A percentile compares a stretch with the other conserved stretches of the same genome.
These are phyloP conservation scores for Zymoseptoria tritici DNA, from an alignment of 2,329 filamentous ascomycete genomes.

Conservation along the genomic window DNA sequence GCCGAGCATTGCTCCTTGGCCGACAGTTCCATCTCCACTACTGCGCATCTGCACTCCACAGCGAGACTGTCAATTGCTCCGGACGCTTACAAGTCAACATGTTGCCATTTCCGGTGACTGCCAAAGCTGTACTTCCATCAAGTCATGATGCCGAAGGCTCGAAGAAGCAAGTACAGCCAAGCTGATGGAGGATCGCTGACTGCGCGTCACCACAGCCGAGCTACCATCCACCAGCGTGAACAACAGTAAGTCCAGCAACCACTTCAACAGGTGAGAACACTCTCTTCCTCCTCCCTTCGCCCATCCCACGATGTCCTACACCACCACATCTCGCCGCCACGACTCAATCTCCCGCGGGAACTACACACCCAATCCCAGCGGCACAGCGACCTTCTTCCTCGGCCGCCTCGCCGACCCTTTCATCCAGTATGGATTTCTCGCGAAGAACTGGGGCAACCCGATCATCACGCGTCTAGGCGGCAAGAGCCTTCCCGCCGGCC, in stretches of 20 bases:
- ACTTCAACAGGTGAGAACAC: neutral
- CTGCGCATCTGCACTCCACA: neutral
- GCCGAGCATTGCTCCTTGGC: no score
- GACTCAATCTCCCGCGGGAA: slow-evolving; percentile 34
- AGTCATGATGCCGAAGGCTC: neutral
- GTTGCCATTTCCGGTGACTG: neutral
- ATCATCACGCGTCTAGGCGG: slow-evolving; percentile 44
- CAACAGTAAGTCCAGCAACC: neutral
- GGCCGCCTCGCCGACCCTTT: slow-evolving; percentile 42
- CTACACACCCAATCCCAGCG: slow-evolving; percentile 33
- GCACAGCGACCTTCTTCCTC: slow-evolving; percentile 37
- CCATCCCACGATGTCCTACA: slow-evolving; percentile 8
- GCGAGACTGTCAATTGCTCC: neutral
- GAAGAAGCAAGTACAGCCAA: neutral
- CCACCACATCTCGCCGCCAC: slow-evolving; percentile 5
- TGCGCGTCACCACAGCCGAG: neutral
- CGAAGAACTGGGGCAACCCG: slow-evolving; percentile 33
- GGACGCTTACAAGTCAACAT: neutral
- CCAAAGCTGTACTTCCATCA: neutral
- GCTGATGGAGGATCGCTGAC: neutral
- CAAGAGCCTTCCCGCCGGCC: slow-evolving; percentile 35
- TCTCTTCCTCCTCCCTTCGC: neutral
- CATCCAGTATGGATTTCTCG: slow-evolving; percentile 45
- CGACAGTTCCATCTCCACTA: neutral
- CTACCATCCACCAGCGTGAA: neutral